These are phyloP conservation scores for Carex scoparia DNA, from an alignment of 176 grass and related monocot species.

Conservation along the genomic window DNA sequence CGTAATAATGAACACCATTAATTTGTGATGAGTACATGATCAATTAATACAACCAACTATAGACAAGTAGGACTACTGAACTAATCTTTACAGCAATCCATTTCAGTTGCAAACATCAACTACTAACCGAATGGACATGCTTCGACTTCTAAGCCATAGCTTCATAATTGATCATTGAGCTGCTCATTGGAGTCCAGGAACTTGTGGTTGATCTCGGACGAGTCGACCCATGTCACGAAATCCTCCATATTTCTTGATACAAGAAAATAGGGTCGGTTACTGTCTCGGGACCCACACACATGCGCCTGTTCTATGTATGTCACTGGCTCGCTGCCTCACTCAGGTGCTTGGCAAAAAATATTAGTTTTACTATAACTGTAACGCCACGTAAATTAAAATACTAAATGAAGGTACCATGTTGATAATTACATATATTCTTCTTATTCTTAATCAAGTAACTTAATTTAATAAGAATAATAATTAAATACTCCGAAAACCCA, in stretches of 20 bases:
- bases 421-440: too few relatives aligned
- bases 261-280: constrained; percentile 56
- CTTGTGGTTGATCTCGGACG: constrained; percentile 73
- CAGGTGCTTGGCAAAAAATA: constrained; percentile 55
- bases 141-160: constrained; percentile 35
- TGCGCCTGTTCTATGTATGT: constrained; percentile 86
- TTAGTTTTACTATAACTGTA: constrained; percentile 56
- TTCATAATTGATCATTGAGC: constrained; percentile 76
- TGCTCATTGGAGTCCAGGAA: constrained; percentile 53
- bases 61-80: neutral
- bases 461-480: too few relatives aligned
- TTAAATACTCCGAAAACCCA: too few relatives aligned
- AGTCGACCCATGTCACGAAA: constrained; percentile 87
- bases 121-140: constrained; percentile 10
- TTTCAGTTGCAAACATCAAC: neutral
- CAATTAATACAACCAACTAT: neutral
- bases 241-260: constrained; percentile 86
- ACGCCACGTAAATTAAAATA: constrained; percentile 31
- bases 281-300: constrained; percentile 50
- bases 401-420: neutral
- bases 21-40: neutral
- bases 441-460: too few relatives aligned
- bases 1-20: neutral
- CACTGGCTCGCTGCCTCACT: constrained; percentile 43
- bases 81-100: neutral